phyloP scores from a whole-genome alignment of 768 basidiomycete genomes.

The Kwoniella shandongensis region DNA sequence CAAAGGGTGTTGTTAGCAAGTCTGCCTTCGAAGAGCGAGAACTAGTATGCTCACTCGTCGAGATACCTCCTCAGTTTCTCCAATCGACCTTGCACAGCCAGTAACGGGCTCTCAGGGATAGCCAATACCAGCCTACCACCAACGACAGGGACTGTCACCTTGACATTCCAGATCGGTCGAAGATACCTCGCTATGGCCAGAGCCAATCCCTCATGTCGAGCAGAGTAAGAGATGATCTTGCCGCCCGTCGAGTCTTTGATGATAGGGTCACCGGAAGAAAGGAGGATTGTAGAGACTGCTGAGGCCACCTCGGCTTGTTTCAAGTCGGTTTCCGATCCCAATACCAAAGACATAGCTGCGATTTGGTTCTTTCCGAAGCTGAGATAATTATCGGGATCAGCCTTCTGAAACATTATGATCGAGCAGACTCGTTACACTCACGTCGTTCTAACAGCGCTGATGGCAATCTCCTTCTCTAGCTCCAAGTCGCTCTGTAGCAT shows the following conservation, averaged over 20 bases:
- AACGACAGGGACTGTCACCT: constrained; percentile 59
- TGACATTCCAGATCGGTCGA: constrained; percentile 81
- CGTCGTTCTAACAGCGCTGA: constrained; percentile 81
- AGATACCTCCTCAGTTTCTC: constrained; percentile 36
- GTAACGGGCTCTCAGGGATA: constrained; percentile 23
- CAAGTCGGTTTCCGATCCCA: constrained; percentile 27
- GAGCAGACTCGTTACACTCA: constrained; percentile 51
- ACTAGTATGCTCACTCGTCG: constrained; percentile 33
- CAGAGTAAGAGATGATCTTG: constrained; percentile 65
- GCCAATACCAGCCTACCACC: constrained; percentile 58
- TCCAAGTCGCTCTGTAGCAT: constrained; percentile 79
- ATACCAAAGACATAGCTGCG: constrained; percentile 35
- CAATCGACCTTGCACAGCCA: constrained; percentile 34
- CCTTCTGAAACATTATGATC: too few relatives aligned
- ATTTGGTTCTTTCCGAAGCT: constrained; percentile 44
- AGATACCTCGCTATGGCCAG: constrained; percentile 82
- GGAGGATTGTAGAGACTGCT: constrained; percentile 27
- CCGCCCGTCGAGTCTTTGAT: constrained; percentile 55
- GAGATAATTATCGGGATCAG: neutral
- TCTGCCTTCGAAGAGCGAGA: neutral
- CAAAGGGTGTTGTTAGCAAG: neutral
- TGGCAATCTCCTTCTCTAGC: constrained; percentile 74
- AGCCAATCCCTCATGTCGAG: constrained; percentile 82
- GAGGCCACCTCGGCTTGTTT: constrained; percentile 32
- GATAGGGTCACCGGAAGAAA: constrained; percentile 28